These are phyloP conservation scores for Jimgerdemannia flammicorona DNA, from an alignment of 192 early-diverging fungal species.

Conservation along the genomic window DNA sequence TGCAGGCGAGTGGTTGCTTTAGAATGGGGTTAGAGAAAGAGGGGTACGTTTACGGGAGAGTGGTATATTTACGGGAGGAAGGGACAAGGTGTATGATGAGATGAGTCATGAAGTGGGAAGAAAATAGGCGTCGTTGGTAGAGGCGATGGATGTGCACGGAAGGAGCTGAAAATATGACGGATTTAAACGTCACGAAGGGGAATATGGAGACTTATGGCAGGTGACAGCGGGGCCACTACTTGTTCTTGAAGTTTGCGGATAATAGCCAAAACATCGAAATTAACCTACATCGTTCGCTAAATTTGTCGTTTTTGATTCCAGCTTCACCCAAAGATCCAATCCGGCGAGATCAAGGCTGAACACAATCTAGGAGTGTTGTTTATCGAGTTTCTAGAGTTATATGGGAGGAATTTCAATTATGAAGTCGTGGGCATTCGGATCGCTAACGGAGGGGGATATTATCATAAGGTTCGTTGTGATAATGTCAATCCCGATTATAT, in stretches of 20 bases:
- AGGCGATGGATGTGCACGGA: neutral
- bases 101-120: neutral
- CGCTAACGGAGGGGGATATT: constrained; percentile 50
- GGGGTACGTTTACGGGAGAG: constrained; percentile 21
- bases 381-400: constrained; percentile 91
- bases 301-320: constrained; percentile 23
- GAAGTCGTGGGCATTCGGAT: constrained; percentile 61
- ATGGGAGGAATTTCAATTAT: constrained; percentile 78
- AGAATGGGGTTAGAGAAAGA: neutral
- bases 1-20: constrained; percentile 37
- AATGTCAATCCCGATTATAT: constrained; percentile 17
- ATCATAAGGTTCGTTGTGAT: constrained; percentile 34
- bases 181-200: too few species aligned
- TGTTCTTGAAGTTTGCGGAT: neutral
- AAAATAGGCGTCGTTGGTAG: neutral
- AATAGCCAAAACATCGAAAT: neutral
- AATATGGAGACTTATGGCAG: too few species aligned
- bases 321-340: constrained; percentile 76
- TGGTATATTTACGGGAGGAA: neutral
- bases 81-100: neutral
- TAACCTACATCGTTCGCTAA: too few species aligned
- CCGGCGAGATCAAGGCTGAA: constrained; percentile 51
- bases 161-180: too few species aligned
- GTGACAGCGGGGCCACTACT: too few species aligned
- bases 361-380: constrained; percentile 86